These are phyloP conservation scores for Klebsormidium nitens DNA, from an alignment of 139 green algal species.

Conservation along the genomic window DNA sequence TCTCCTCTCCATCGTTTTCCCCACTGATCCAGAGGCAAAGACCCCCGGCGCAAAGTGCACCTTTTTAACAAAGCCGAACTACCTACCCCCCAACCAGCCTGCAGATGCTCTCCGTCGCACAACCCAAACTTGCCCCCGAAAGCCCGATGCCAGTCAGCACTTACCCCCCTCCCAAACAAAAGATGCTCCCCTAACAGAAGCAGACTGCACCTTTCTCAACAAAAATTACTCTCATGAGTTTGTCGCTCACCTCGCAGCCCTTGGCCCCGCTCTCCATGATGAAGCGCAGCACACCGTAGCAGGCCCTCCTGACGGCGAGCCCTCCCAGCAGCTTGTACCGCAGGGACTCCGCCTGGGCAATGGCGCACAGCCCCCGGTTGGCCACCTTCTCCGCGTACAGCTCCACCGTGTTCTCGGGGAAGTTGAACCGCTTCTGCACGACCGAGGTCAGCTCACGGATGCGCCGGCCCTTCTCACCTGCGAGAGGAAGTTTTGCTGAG, in stretches of 20 bases:
- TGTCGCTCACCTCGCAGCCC: conserved; percentile 95
- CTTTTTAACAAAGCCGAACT: too few relatives aligned
- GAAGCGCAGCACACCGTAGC: conserved; percentile 99
- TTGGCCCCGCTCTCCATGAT: conserved; percentile 99
- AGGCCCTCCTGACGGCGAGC: conserved; percentile 89
- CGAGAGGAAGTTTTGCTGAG: neutral
- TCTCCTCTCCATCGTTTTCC: too few relatives aligned
- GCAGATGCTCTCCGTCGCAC: too few relatives aligned
- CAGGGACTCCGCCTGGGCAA: conserved; percentile 97
- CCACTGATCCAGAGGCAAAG: too few relatives aligned
- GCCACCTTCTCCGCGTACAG: conserved; percentile 98
- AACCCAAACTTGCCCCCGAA: too few relatives aligned
- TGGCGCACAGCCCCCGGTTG: conserved; percentile 95
- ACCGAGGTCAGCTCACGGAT: conserved; percentile 97
- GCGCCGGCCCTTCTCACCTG: conserved; percentile 94
- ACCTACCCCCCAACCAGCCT: too few relatives aligned
- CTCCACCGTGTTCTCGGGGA: conserved; percentile 90
- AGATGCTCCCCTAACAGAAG: too few relatives aligned
- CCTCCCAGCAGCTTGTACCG: conserved; percentile 99
- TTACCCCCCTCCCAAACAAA: too few relatives aligned
- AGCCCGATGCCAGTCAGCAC: too few relatives aligned
- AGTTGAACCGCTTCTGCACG: conserved; percentile 99
- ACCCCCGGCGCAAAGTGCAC: too few relatives aligned
- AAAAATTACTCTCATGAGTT: too few relatives aligned
- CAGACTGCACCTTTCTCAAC: too few relatives aligned